Base-by-base conservation (phyloP, 2,329 filamentous ascomycete species). In the Alternaria brassicicola region DNA sequence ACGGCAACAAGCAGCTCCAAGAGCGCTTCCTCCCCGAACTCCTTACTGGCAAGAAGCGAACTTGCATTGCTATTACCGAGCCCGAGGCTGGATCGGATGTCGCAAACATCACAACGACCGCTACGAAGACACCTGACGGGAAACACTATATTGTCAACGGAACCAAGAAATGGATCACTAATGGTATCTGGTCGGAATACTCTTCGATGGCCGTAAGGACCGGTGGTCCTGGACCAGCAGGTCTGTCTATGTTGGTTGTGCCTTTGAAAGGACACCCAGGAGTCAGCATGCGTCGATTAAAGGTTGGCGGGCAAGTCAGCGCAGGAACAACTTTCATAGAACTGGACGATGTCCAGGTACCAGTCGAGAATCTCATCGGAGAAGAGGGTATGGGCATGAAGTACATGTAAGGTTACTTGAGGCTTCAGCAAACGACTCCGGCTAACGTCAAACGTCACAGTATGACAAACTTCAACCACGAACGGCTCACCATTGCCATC, bases 381-480 rank as follows among this genome's bases (percentile, higher is more conserved):
- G 66, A 81, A 19, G 89, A 92, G 73, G 89, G 89, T 10, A 79
- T 84, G 68, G 90, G 90, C 5, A 92, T 93, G 89, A 83, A 81
- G 57, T 90, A 90, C 70, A 85, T 90, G 69, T 67, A 64, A 49
- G 62, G 15, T 17, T 25, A 3, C 42, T 23, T 23, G 17, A 13
- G 19, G 12, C 6, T 15, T 19, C 10, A n/a, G 28, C 38, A n/a
- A 21, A 13, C 41, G 6, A 4, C 9, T 8, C 26, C 2, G 19
- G 43, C 55, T 57, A 39, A 57, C 23, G 7, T 12, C 3, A 21
- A 25, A 10, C 10, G 3, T 21, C 10, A 43, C 36, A 67, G 64
- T 54, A 91, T 90, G 88, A 88, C 86, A 52, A 91, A 92, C 78
- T 92, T 92, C 83, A 92, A 92, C 78, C 89, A 92, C 74, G 90